Percentiles rank a stretch among this genome's conserved stretches.
phyloP scores from a whole-genome alignment of 1,139 yeast genomes.

The Meyerozyma smithsonii region DNA sequence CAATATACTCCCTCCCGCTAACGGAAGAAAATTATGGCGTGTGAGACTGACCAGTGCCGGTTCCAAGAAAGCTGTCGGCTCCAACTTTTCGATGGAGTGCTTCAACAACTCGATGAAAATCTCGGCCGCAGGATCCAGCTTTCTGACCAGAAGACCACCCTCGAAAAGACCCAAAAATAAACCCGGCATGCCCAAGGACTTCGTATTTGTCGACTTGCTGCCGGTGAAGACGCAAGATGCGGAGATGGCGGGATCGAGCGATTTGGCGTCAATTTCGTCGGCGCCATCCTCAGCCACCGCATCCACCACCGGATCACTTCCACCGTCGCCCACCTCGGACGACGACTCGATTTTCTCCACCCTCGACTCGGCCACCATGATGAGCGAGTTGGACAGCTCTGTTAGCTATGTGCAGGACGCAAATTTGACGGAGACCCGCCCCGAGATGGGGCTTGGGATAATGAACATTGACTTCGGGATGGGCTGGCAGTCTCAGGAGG shows the following conservation, averaged over 20 bases:
- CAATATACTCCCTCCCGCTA: conserved; percentile 39
- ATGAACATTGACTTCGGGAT: conserved; percentile 16
- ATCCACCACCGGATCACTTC: conserved; percentile 2
- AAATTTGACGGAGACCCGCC: background rate
- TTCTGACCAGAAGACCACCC: conserved; percentile 36
- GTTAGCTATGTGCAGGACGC: conserved; percentile 7
- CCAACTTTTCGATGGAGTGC: conserved; percentile 31
- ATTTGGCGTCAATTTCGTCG: conserved; percentile 3
- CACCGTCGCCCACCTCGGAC: background rate
- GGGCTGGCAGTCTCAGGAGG: conserved; percentile 4
- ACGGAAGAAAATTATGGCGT: conserved; percentile 47
- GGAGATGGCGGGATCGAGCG: conserved; percentile 7
- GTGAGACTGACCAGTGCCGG: conserved; percentile 30
- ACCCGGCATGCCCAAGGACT: conserved; percentile 50
- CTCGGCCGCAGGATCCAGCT: conserved; percentile 23
- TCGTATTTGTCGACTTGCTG: conserved; percentile 51
- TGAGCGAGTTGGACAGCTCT: background rate
- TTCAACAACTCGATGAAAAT: conserved; percentile 43
- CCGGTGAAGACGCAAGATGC: conserved; percentile 39
- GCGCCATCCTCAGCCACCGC: conserved; percentile 6
- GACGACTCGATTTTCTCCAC: conserved; percentile 1
- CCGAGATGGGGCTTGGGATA: conserved; percentile 8
- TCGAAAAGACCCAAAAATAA: conserved; percentile 47
- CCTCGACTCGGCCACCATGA: background rate
- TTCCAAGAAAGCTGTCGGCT: conserved; percentile 10